Evolutionary conservation across 345 rosid species (phyloP).

Genomic region (Syzygium jambos): DNA sequence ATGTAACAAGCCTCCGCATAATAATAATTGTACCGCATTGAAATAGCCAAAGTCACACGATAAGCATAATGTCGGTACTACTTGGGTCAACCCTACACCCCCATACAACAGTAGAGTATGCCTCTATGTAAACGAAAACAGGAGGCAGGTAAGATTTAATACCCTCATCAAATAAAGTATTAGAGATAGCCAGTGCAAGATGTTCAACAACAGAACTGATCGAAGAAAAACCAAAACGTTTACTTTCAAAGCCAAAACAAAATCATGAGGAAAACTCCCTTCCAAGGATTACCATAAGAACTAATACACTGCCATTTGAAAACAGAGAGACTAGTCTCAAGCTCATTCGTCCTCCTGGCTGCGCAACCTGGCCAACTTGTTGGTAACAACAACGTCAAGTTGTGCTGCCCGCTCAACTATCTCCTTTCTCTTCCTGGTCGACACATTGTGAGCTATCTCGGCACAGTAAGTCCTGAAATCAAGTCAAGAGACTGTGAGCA

Average conservation of each 20-base stretch:
- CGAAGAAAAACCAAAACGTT: neutral
- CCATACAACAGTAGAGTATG: neutral
- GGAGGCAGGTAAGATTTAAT: neutral
- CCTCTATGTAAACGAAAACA: neutral
- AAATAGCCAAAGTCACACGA: neutral
- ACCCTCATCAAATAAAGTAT: neutral
- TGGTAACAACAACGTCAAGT: slow-evolving; percentile 61
- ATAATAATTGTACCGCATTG: neutral
- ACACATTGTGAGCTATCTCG: slow-evolving; percentile 57
- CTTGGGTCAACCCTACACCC: neutral
- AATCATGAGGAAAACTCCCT: neutral
- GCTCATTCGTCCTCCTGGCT: slow-evolving; percentile 62
- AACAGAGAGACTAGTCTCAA: neutral
- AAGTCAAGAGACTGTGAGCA: neutral
- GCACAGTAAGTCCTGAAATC: slow-evolving; percentile 53
- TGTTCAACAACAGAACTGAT: neutral
- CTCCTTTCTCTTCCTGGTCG: slow-evolving; percentile 56
- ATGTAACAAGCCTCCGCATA: neutral
- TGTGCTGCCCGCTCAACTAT: slow-evolving; percentile 59
- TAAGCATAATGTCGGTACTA: neutral
- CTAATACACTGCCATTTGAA: neutral
- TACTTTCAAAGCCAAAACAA: neutral
- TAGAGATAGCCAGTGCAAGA: neutral
- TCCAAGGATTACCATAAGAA: neutral
- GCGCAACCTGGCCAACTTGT: slow-evolving; percentile 66